Evolutionary conservation across 306 rosid species (phyloP).

Genomic region (Cucurbita argyrosperma): DNA sequence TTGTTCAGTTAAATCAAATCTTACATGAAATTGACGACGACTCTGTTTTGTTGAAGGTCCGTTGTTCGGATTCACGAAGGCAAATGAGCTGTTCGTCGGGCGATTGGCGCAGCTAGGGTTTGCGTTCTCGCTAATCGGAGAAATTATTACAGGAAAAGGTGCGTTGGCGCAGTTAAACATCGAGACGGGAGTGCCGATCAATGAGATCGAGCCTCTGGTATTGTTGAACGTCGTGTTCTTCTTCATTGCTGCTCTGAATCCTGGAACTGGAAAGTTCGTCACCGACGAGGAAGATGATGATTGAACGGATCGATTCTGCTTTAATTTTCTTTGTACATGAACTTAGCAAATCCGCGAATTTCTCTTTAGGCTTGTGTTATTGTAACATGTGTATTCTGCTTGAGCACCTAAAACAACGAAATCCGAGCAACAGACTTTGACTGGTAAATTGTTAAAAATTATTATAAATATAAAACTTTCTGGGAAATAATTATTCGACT

Average conservation of each 20-base stretch:
- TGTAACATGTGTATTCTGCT: neutral
- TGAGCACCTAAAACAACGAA: neutral
- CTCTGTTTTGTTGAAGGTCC: constrained; percentile 38
- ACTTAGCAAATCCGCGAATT: neutral
- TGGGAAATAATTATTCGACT: too few relatives aligned
- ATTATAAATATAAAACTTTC: too few relatives aligned
- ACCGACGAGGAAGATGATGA: constrained; percentile 59
- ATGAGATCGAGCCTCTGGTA: constrained; percentile 78
- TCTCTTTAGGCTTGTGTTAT: neutral
- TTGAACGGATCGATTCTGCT: neutral
- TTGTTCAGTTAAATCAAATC: neutral
- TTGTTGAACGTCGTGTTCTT: constrained; percentile 78
- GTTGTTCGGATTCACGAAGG: constrained; percentile 81
- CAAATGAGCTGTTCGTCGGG: constrained; percentile 90
- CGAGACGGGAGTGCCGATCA: constrained; percentile 88
- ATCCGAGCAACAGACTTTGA: neutral
- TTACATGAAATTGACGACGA: neutral
- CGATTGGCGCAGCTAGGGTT: constrained; percentile 97
- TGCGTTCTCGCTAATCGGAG: constrained; percentile 84
- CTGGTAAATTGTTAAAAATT: neutral
- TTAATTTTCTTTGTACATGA: neutral
- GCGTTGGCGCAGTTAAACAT: constrained; percentile 90
- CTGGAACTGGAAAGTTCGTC: constrained; percentile 81
- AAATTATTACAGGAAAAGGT: constrained; percentile 88
- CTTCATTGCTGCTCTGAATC: constrained; percentile 92